Evolutionary conservation across 192 early-diverging fungal genomes (phyloP), one percentile per base, ranked within the genome.

Genomic region (Chytriomyces sp.): DNA sequence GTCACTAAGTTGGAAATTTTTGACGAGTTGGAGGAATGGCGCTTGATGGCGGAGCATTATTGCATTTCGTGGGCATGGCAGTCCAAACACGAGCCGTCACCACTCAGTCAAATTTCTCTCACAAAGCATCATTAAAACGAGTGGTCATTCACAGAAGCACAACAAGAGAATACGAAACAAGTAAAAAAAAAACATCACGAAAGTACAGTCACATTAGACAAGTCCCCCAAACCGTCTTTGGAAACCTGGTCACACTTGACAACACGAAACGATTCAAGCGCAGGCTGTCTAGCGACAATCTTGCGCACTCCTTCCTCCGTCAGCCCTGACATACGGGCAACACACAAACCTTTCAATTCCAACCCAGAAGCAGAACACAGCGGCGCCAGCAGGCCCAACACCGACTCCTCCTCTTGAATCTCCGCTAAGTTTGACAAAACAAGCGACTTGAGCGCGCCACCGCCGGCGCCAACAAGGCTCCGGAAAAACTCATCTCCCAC

Each of bases 1-100:
- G 81, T 98, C 32, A 81, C 84, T 7, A 70, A 74, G 62, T 75
- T 98, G 36, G 94, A 98, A 74, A 84, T 94, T 14, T 84, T 96
- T 70, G 94, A 96, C 76, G 94, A 98, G 82, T 75, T 94, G 38
- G 96, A 98, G 76, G 94, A 95, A 78, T 98, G 93, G 91, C 77
- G 73, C 30, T 70, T 98, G 19, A 81, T 98, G 34, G 85, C 88
- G 1, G 78, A 77, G 3, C 96, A 98, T 82, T 98, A 98, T 63
- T 95, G 93, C 41, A 82, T 96, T 52, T 85, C 92, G 1, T 83
- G 82, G 82, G 82, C 65, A 4, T 66, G 55, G 55, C 36, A 59
- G 52, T 25, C 39, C 4, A 19, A 28, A 12, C 30, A 25, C 59
- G 59, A 61, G 17, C 6, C 59, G n/a, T n/a, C n/a, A n/a, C n/a